Evolutionary conservation across 2,329 filamentous ascomycete species (phyloP), one percentile per base, ranked within the genome.

Genomic region (Phialophora expanda): DNA sequence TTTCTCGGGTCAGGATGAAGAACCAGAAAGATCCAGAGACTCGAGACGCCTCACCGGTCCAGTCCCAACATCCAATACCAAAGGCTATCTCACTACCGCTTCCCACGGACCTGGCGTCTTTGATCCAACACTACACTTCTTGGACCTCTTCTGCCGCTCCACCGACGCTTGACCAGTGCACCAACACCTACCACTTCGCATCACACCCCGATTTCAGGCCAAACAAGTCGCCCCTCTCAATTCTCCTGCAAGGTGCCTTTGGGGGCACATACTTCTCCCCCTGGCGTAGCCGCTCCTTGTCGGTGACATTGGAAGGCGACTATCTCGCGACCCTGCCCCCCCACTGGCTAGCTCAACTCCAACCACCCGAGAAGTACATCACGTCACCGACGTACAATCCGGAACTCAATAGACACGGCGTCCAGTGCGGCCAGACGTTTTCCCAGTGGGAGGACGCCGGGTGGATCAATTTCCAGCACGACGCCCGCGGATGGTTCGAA

Each of bases 401-500:
- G 0, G 79, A 79, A 1, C 74, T 84, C 28, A 86, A 86, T 73
- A 86, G 85, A 69, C 85, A 78, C 74, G 80, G 80, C 63, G 83
- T 84, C 2, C 69, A 79, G 2, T 84, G 83, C 69, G 84, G 84
- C 4, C 84, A 86, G 74, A 79, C 74, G 17, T 85, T 85, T 53
- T 83, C 85, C 70, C 79, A 84, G 67, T 86, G 84, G 84, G 84
- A 86, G 70, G 81, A 80, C 0, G 78, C 78, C 3, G 84, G 84
- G 0, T 86, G 84, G 84, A 85, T 86, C 56, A 76, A 77, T n/a
- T 83, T 85, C 67, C 76, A 78, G 26, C 79, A 80, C 61, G 84
- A 86, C 72, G 80, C 84, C 1, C 73, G 84, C 54, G 84, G 84
- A 5, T 86, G 83, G 84, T 85, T 85, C 69, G 84, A 86, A 71